A percentile compares a stretch with the other conserved stretches of the same genome.
Conservation (phyloP, 495 filamentous ascomycete genomes). For the Lophiostoma macrostomum region DNA sequence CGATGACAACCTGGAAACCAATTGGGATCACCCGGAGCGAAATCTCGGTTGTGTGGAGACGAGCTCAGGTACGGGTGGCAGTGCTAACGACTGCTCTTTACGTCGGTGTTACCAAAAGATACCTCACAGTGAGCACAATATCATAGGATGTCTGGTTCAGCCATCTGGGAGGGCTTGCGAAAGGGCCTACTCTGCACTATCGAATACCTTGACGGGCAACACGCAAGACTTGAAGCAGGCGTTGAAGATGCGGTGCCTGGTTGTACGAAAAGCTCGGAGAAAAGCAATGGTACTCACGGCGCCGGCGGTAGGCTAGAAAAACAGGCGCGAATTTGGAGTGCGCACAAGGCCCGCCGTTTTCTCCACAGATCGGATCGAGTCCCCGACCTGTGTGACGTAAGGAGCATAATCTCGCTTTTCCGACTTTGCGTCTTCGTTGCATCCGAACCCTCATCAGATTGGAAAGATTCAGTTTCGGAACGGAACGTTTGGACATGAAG, state of each 20-base stretch:
- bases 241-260: neutral
- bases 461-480: neutral
- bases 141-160: too few species aligned
- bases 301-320: neutral
- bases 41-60: neutral
- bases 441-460: neutral
- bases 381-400: constrained; percentile 4
- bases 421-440: neutral
- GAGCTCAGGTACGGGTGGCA: constrained; percentile 5
- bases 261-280: neutral
- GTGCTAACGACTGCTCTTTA: neutral
- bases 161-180: too few species aligned
- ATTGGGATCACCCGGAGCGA: constrained; percentile 6
- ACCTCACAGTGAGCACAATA: too few species aligned
- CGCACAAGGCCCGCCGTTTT: neutral
- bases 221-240: neutral
- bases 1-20: neutral
- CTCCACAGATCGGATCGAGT: constrained; percentile 6
- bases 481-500: neutral
- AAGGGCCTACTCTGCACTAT: too few species aligned
- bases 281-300: constrained; percentile 4
- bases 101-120: neutral
- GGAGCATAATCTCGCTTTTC: too few species aligned
- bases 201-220: too few species aligned
- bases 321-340: neutral